phyloP scores from a whole-genome alignment of 2,329 filamentous ascomycete genomes.

The Graphilbum ipis-grandicollis region DNA sequence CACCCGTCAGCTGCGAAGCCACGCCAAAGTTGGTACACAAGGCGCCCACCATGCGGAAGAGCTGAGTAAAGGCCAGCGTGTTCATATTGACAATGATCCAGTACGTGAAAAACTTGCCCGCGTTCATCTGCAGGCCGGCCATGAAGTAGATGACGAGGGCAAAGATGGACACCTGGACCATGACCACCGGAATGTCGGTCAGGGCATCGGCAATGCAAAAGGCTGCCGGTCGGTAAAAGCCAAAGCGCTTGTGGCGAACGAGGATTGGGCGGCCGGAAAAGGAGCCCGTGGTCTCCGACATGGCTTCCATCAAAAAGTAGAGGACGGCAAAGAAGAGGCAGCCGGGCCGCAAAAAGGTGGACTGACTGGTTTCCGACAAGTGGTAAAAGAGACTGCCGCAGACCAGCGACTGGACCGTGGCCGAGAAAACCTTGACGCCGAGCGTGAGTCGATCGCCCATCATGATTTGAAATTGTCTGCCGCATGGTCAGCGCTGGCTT shows the following conservation, averaged over 20 bases:
- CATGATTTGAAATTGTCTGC: conserved; percentile 67
- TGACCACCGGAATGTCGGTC: conserved; percentile 41
- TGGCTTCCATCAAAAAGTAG: conserved; percentile 31
- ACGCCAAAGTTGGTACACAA: conserved; percentile 42
- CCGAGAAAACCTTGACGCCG: conserved; percentile 65
- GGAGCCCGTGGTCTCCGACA: conserved; percentile 59
- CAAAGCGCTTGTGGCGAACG: conserved; percentile 23
- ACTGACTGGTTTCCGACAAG: conserved; percentile 35
- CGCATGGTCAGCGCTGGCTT: too few species aligned
- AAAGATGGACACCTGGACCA: conserved; percentile 48
- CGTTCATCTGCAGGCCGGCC: conserved; percentile 47
- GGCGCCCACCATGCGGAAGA: conserved; percentile 42
- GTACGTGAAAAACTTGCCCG: conserved; percentile 50
- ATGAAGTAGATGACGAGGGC: conserved; percentile 63
- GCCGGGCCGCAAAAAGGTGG: conserved; percentile 42
- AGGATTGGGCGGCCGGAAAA: conserved; percentile 19
- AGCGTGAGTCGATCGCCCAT: conserved; percentile 57
- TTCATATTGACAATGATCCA: conserved; percentile 42
- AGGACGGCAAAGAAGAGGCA: conserved; percentile 31
- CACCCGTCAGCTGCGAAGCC: too few species aligned
- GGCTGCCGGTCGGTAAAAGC: conserved; percentile 34
- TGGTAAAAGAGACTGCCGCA: conserved; percentile 67
- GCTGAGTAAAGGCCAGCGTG: conserved; percentile 37
- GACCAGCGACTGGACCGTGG: conserved; percentile 54
- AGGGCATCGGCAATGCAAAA: conserved; percentile 39